Conservation (phyloP, 192 early-diverging fungal species). For the Kickxella alabastrina region DNA sequence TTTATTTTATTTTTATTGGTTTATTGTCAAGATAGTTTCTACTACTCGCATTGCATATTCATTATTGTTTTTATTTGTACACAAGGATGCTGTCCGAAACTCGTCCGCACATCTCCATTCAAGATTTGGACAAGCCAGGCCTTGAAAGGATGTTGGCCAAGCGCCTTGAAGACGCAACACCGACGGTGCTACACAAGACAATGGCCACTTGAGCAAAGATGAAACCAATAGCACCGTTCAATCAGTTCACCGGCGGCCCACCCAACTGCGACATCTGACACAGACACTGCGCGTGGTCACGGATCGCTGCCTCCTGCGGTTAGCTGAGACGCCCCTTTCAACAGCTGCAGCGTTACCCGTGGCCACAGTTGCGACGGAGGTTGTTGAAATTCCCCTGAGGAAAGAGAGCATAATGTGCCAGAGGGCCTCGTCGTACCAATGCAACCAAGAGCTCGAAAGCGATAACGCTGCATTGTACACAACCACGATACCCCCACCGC, state of each 20-base stretch:
- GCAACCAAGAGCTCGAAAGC: not conserved
- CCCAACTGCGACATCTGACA: too few species aligned
- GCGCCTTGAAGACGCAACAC: constrained; percentile 20
- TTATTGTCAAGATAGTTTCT: too few species aligned
- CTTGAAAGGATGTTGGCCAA: constrained; percentile 27
- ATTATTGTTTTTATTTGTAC: not conserved
- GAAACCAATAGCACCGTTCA: too few species aligned
- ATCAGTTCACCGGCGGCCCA: too few species aligned
- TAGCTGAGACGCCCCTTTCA: too few species aligned
- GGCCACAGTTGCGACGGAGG: too few species aligned
- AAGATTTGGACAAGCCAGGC: constrained; percentile 9
- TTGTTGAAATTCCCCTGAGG: constrained; percentile 11
- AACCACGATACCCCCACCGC: not conserved
- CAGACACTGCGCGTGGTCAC: too few species aligned
- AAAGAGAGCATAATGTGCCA: constrained; percentile 17
- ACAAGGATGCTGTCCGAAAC: not conserved
- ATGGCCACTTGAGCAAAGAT: too few species aligned
- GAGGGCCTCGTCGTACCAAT: not conserved
- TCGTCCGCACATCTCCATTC: constrained; percentile 6
- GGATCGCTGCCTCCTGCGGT: too few species aligned
- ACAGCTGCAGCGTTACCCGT: too few species aligned
- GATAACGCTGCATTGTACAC: not conserved
- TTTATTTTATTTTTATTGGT: constrained; percentile 4
- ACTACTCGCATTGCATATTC: not conserved
- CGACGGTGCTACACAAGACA: constrained; percentile 14